Base-by-base conservation (phyloP, 257 asterid genomes). In the Fraxinus excelsior region DNA sequence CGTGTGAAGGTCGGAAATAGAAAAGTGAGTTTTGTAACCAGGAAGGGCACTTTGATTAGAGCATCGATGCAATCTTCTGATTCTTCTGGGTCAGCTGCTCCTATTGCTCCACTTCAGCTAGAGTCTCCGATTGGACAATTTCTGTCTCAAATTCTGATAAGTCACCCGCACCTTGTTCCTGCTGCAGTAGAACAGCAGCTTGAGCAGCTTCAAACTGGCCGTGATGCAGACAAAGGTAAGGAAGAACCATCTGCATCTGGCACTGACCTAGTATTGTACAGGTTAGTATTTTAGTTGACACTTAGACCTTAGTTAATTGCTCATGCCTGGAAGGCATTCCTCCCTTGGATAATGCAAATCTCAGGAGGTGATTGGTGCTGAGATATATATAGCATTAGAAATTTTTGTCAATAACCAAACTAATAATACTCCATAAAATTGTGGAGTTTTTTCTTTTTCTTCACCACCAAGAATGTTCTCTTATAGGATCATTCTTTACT, bases 171-270 rank as follows among this genome's bases (percentile, higher is more conserved):
- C 83, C 96, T 96, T 37, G 89, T 96, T 53, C 96, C 99, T 62
- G 98, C 99, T 77, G 99, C 99, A 5, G 98, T 90, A 14, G 99
- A 96, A 28, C 94, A 93, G 84, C 99, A 96, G 81, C 98, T 96
- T 31, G 94, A 93, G 84, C 98, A 87, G 90, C 97, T 93, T 82
- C 92, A 89, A 78, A 85, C 86, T 25, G 98, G 87, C 68, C 93
- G 89, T 19, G 93, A 90, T 78, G 90, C 90, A 5, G 98, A 90
- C 58, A 83, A 83, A 70, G 88, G 84, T 72, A 91, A 84, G 70
- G 96, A 90, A 70, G 97, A 86, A 46, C 77, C 89, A 16, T 73
- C 97, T 70, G 85, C 89, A 16, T 34, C 94, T n/a, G 96, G 97
- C 38, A 93, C 97, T 21, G 98, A 96, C 68, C 86, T 96, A 60